These are phyloP conservation scores for Paraleonurus japonicus DNA, from an alignment of 257 asterid genomes.

Conservation along the genomic window DNA sequence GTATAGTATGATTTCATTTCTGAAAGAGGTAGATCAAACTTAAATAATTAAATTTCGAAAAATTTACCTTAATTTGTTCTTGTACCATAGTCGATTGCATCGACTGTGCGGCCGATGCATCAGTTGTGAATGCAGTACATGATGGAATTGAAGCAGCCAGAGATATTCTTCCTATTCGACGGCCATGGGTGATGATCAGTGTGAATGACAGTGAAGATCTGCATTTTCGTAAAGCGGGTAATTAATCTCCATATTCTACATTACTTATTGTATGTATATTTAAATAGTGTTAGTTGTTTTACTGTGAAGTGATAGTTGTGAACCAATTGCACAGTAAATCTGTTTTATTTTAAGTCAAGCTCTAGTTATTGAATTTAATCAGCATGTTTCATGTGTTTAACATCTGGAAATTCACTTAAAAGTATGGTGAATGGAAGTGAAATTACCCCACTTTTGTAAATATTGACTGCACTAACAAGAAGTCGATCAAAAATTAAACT, in stretches of 20 bases:
- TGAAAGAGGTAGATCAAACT: neutral
- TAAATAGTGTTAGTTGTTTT: neutral
- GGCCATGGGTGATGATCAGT: slow-evolving; percentile 98
- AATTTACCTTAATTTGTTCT: neutral
- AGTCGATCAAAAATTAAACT: neutral
- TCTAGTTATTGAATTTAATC: neutral
- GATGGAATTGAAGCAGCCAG: slow-evolving; percentile 86
- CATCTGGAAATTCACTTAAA: neutral
- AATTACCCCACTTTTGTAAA: no score
- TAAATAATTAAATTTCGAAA: neutral
- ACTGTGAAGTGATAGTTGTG: no score
- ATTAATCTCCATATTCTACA: slow-evolving; percentile 1
- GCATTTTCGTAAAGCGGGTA: slow-evolving; percentile 96
- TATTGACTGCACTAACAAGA: neutral
- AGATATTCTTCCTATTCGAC: slow-evolving; percentile 61
- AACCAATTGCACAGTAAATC: no score
- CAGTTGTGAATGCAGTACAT: slow-evolving; percentile 79
- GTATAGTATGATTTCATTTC: neutral
- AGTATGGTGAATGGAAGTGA: no score
- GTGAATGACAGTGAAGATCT: slow-evolving; percentile 83
- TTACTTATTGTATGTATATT: neutral
- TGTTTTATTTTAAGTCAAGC: no score
- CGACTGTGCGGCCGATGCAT: slow-evolving; percentile 92
- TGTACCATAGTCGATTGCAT: slow-evolving; percentile 75
- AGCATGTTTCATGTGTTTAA: neutral